These are phyloP conservation scores for Talaromyces sp. DNA, from an alignment of 2,329 filamentous ascomycete genomes.

Conservation along the genomic window DNA sequence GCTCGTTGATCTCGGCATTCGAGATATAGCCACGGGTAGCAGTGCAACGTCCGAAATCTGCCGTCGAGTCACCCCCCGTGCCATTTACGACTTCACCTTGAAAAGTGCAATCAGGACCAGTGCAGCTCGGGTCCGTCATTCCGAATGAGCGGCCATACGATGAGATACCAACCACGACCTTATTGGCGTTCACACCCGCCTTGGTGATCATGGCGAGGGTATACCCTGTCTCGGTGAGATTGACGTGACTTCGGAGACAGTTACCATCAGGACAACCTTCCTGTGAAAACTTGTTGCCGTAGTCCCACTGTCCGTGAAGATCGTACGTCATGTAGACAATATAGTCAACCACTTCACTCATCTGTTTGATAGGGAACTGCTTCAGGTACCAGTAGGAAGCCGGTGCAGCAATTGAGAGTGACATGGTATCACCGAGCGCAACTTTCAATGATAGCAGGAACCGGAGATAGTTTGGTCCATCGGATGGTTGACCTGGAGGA, in stretches of 20 bases:
- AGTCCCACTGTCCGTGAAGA: conserved; percentile 26
- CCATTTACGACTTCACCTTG: not conserved
- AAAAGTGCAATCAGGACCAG: conserved; percentile 28
- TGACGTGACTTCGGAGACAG: conserved; percentile 1
- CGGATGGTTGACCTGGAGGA: not conserved
- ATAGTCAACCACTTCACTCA: conserved; percentile 25
- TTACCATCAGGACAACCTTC: not conserved
- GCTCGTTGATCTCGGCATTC: conserved; percentile 36
- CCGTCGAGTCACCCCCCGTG: conserved; percentile 2
- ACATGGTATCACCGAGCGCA: not conserved
- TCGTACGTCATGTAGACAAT: conserved; percentile 38
- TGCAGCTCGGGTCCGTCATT: conserved; percentile 30
- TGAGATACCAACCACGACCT: conserved; percentile 30
- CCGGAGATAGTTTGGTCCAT: not conserved
- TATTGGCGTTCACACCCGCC: not conserved
- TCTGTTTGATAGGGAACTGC: conserved; percentile 24
- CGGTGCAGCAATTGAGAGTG: not conserved
- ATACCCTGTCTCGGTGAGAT: conserved; percentile 5
- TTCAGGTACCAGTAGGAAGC: conserved; percentile 26
- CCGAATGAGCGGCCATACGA: conserved; percentile 36
- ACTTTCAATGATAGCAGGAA: not conserved
- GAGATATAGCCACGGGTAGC: conserved; percentile 36
- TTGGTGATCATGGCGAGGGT: conserved; percentile 10
- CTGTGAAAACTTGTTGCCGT: conserved; percentile 17
- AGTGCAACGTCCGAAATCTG: conserved; percentile 33